phyloP scores from a whole-genome alignment of 805 yeast genomes.

The Dipodascopsis uninucleata region DNA sequence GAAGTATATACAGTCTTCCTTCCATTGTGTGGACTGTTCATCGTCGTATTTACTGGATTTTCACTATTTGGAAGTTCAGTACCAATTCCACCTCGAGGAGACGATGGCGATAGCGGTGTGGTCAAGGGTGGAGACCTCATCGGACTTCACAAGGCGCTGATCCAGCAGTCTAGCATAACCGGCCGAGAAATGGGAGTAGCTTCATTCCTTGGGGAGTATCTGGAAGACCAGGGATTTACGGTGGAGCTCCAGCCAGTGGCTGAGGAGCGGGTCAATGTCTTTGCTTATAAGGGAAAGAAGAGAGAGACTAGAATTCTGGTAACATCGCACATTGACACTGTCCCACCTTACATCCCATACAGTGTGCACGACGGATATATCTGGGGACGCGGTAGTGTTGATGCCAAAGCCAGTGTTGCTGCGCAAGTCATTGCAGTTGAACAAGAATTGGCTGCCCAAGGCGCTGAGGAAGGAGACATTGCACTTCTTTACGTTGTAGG shows the following conservation, averaged over 20 bases:
- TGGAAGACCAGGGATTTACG: constrained; percentile 46
- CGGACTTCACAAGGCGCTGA: constrained; percentile 37
- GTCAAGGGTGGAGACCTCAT: not conserved
- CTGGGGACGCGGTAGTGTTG: constrained; percentile 64
- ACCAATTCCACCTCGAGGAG: not conserved
- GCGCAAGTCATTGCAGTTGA: constrained; percentile 54
- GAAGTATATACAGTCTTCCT: constrained; percentile 26
- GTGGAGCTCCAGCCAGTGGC: constrained; percentile 46
- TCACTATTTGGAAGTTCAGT: not conserved
- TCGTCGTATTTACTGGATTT: constrained; percentile 6
- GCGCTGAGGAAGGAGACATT: constrained; percentile 52
- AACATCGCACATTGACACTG: constrained; percentile 69
- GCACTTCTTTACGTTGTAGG: constrained; percentile 63
- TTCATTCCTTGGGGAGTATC: constrained; percentile 40
- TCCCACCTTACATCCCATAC: constrained; percentile 62
- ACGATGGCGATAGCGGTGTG: not conserved
- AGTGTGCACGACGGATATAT: constrained; percentile 45
- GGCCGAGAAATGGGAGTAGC: constrained; percentile 41
- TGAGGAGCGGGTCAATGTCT: constrained; percentile 47
- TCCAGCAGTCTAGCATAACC: constrained; percentile 40
- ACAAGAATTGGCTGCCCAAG: constrained; percentile 42
- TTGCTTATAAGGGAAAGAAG: constrained; percentile 49
- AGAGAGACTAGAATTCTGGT: constrained; percentile 50
- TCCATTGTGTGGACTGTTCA: constrained; percentile 17
- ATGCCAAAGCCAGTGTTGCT: constrained; percentile 70